Conservation (phyloP, 441 rosid genomes). For the Melianthus villosus region DNA sequence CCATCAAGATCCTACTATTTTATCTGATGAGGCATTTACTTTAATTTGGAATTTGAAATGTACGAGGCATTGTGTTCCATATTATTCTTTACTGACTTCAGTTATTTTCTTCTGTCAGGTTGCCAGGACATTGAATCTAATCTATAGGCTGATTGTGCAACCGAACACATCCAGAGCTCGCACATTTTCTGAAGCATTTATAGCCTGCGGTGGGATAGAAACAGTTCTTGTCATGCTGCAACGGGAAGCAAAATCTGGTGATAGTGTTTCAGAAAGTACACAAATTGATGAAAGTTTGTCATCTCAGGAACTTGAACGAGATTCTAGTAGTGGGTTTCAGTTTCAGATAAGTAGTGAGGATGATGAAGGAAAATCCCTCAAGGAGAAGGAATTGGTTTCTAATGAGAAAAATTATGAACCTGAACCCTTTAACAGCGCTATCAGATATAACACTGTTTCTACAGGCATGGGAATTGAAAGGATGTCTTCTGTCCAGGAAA, state of each 20-base stretch:
- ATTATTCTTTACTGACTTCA: constrained; percentile 9
- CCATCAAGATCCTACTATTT: background rate
- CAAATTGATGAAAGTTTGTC: constrained; percentile 22
- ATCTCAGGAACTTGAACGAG: constrained; percentile 25
- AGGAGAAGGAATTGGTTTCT: constrained; percentile 21
- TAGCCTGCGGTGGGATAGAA: constrained; percentile 85
- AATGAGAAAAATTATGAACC: constrained; percentile 24
- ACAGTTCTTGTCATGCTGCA: constrained; percentile 93
- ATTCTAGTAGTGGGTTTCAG: constrained; percentile 15
- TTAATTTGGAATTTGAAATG: constrained; percentile 3
- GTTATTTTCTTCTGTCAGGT: constrained; percentile 36
- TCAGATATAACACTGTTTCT: constrained; percentile 24
- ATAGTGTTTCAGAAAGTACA: constrained; percentile 25
- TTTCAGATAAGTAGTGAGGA: constrained; percentile 12
- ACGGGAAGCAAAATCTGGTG: constrained; percentile 86
- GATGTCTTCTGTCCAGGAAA: constrained; percentile 51
- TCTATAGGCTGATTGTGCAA: constrained; percentile 80
- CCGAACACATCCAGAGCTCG: constrained; percentile 81
- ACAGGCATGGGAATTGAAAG: constrained; percentile 30
- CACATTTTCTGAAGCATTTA: constrained; percentile 65
- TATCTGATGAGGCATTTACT: background rate
- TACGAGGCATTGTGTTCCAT: constrained; percentile 2
- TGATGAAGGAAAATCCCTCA: constrained; percentile 22
- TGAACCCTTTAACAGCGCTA: constrained; percentile 20
- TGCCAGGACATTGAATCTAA: constrained; percentile 77